Conservation (phyloP, 768 basidiomycete genomes). For the Rhodotorula graminis region DNA sequence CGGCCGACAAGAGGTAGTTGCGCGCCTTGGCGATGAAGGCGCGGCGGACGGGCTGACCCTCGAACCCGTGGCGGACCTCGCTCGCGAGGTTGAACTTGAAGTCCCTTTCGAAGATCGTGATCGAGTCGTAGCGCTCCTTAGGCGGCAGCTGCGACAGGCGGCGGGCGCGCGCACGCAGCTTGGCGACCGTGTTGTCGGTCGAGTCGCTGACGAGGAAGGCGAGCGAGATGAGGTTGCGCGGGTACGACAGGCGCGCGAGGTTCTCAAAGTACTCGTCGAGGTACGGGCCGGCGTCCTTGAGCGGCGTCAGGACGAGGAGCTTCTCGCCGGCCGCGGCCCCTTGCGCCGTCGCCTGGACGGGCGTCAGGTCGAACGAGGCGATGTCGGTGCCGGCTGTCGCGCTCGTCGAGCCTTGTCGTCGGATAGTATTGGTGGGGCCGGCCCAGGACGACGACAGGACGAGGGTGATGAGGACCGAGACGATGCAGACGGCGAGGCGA, state of each 20-base stretch:
- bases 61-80: constrained; percentile 20
- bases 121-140: constrained; percentile 5
- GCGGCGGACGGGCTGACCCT: constrained; percentile 23
- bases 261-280: constrained; percentile 31
- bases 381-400: not conserved
- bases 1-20: constrained; percentile 12
- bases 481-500: constrained; percentile 2
- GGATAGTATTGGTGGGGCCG: no score
- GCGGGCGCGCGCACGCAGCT: not conserved
- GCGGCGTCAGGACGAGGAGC: constrained; percentile 28
- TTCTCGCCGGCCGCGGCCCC: not conserved
- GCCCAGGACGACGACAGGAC: not conserved
- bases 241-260: constrained; percentile 3
- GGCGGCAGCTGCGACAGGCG: not conserved
- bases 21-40: constrained; percentile 26
- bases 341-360: constrained; percentile 6
- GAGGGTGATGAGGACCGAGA: constrained; percentile 13
- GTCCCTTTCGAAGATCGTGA: constrained; percentile 25
- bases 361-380: constrained; percentile 3
- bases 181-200: constrained; percentile 13
- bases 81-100: constrained; percentile 15
- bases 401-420: not conserved
- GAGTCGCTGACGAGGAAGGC: constrained; percentile 32
- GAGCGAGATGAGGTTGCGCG: constrained; percentile 26
- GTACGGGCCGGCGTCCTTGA: constrained; percentile 15